Percentiles rank a stretch among this genome's conserved stretches.
Evolutionary conservation across 2,329 filamentous ascomycete species (phyloP).

Genomic region (Penicillium sp.): DNA sequence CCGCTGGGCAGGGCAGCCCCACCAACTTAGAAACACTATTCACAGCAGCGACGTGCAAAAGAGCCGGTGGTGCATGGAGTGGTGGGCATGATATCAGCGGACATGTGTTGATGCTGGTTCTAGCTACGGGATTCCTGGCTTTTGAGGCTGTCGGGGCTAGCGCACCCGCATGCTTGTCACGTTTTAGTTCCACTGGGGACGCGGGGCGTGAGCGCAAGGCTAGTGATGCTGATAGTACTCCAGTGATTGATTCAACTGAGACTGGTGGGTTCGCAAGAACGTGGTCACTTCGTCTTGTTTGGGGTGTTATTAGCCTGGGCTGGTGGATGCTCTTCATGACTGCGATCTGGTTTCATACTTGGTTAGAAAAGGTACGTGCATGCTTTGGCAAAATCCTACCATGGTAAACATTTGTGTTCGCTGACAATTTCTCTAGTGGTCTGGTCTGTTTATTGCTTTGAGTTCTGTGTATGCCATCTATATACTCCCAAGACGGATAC

Average conservation of each 20-base stretch:
- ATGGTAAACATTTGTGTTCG: background rate
- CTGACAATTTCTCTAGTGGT: conserved; percentile 39
- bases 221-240: conserved; percentile 16
- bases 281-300: conserved; percentile 51
- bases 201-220: conserved; percentile 40
- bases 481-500: conserved; percentile 48
- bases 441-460: conserved; percentile 50
- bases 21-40: conserved; percentile 53
- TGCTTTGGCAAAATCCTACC: conserved; percentile 20
- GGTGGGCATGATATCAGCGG: conserved; percentile 97
- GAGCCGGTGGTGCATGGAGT: conserved; percentile 76
- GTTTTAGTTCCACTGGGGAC: conserved; percentile 27
- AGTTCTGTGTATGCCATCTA: conserved; percentile 51
- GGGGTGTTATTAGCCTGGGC: conserved; percentile 66
- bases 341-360: conserved; percentile 96
- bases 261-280: conserved; percentile 55
- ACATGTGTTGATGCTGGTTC: conserved; percentile 87
- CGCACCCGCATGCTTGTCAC: conserved; percentile 40
- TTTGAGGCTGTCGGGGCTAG: conserved; percentile 68
- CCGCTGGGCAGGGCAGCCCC: conserved; percentile 6
- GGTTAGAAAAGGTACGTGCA: conserved; percentile 82
- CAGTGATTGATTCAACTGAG: conserved; percentile 26
- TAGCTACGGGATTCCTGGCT: conserved; percentile 76
- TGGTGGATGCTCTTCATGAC: conserved; percentile 99
- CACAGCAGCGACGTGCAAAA: conserved; percentile 77